Evolutionary conservation across 257 asterid genomes (phyloP).

Genomic region (Solanum paucissectum): DNA sequence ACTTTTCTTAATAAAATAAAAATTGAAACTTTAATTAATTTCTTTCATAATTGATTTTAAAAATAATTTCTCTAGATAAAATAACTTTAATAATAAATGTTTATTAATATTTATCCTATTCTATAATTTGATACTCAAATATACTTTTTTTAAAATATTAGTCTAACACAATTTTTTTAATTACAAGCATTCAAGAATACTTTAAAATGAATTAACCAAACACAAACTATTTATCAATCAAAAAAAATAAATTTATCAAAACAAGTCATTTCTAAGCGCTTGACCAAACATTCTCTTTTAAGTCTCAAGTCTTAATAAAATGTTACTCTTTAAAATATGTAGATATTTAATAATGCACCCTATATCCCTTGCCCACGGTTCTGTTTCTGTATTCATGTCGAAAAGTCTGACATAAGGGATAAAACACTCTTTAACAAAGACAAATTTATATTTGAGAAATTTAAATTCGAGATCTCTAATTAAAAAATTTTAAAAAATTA

Average conservation of each 20-base stretch:
- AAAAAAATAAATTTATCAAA: not conserved
- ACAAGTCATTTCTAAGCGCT: not conserved
- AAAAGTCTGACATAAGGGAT: rapidly evolving
- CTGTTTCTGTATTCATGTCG: rapidly evolving
- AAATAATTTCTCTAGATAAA: not conserved
- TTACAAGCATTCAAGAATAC: not conserved
- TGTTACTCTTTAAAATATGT: not conserved
- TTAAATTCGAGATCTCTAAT: too few species aligned
- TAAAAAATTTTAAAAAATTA: too few species aligned
- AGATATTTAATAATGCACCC: too few species aligned
- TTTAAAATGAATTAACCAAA: not conserved
- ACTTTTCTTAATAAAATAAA: not conserved
- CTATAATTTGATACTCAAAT: not conserved
- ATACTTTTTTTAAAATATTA: not conserved
- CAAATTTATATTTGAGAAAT: rapidly evolving
- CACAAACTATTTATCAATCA: not conserved
- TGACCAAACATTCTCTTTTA: not conserved
- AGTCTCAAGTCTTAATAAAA: too few species aligned
- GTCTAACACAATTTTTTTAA: not conserved
- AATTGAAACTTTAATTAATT: not conserved
- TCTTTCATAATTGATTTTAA: not conserved
- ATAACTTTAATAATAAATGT: not conserved
- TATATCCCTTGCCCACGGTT: too few species aligned
- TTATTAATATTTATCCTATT: not conserved
- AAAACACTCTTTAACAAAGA: rapidly evolving